phyloP scores from a whole-genome alignment of 1,284 basidiomycete species.

The Malassezia globosa region DNA sequence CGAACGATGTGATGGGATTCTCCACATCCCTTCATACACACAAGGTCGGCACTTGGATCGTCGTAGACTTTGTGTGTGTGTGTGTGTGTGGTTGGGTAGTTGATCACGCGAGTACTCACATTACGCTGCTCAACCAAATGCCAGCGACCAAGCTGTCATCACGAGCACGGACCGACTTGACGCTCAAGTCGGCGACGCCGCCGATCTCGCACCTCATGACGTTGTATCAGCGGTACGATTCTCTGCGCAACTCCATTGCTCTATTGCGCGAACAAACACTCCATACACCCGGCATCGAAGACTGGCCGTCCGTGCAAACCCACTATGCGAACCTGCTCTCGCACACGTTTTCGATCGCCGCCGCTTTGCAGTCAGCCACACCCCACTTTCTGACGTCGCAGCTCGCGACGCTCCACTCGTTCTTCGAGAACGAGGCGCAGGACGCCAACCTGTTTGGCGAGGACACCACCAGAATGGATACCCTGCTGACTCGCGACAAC shows the following conservation, averaged over 20 bases:
- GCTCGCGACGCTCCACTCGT: conserved; percentile 28
- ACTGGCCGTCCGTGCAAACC: conserved; percentile 32
- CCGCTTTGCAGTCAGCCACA: conserved; percentile 25
- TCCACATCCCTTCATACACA: too few relatives aligned
- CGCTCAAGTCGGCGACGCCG: conserved; percentile 18
- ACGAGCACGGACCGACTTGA: conserved; percentile 6
- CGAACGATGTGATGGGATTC: too few relatives aligned
- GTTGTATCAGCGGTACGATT: conserved; percentile 30
- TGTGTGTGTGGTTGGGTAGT: too few relatives aligned
- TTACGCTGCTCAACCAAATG: too few relatives aligned
- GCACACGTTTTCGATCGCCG: conserved; percentile 30
- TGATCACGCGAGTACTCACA: too few relatives aligned
- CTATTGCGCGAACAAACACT: conserved; percentile 31
- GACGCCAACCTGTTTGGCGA: conserved; percentile 29
- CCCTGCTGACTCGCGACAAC: conserved; percentile 11
- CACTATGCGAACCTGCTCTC: conserved; percentile 32
- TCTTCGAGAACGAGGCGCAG: conserved; percentile 27
- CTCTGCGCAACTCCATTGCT: conserved; percentile 30
- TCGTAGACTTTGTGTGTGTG: too few relatives aligned
- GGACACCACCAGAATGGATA: conserved; percentile 10
- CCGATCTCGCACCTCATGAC: conserved; percentile 28
- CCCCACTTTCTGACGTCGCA: conserved; percentile 34
- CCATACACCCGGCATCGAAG: conserved; percentile 30
- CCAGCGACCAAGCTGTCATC: background rate
- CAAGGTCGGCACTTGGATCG: too few relatives aligned